phyloP scores from a whole-genome alignment of 2,329 filamentous ascomycete species.

The Huntiella abstrusa region DNA sequence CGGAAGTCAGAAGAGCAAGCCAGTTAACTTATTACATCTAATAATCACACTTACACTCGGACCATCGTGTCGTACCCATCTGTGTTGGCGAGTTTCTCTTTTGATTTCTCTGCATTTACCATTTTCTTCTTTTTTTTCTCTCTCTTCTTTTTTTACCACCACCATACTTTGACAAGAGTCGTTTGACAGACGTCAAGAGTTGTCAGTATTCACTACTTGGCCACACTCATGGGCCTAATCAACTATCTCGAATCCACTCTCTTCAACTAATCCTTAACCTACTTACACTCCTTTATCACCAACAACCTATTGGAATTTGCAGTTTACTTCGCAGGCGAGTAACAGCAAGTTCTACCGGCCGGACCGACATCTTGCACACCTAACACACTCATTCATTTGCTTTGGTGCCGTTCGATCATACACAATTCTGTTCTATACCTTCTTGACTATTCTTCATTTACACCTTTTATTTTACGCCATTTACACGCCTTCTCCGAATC shows the following conservation, averaged over 20 bases:
- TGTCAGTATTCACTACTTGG: neutral
- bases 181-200: neutral
- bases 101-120: neutral
- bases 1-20: neutral
- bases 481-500: slow-evolving; percentile 8
- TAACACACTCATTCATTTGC: slow-evolving; percentile 2
- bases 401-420: neutral
- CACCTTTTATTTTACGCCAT: neutral
- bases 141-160: neutral
- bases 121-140: neutral
- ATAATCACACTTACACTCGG: neutral
- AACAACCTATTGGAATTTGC: neutral
- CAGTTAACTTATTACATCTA: neutral
- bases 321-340: slow-evolving; percentile 12
- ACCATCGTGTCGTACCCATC: neutral
- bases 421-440: slow-evolving; percentile 5
- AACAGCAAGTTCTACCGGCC: slow-evolving; percentile 10
- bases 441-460: slow-evolving; percentile 8
- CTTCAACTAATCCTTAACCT: neutral
- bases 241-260: neutral
- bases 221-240: neutral
- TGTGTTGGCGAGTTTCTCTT: neutral
- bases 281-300: neutral
- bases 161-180: neutral
- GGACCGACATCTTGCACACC: slow-evolving; percentile 8